These are phyloP conservation scores for Cercophora samala DNA, from an alignment of 495 filamentous ascomycete species.

Conservation along the genomic window DNA sequence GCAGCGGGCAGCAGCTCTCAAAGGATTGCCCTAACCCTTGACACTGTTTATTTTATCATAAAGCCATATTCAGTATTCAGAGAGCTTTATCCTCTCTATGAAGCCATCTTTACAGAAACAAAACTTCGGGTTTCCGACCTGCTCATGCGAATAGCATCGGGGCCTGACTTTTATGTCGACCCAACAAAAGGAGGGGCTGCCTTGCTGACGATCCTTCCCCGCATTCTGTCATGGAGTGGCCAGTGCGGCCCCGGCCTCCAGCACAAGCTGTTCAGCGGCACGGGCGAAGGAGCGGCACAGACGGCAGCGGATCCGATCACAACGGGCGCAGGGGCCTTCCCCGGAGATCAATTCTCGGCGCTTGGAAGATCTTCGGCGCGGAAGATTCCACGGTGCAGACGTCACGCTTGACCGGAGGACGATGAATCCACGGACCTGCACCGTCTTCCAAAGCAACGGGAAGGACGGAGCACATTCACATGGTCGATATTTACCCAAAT, in stretches of 20 bases:
- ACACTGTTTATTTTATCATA: no score
- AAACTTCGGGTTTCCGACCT: not conserved
- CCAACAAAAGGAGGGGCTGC: not conserved
- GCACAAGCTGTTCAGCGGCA: not conserved
- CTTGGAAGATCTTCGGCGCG: not conserved
- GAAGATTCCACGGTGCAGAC: not conserved
- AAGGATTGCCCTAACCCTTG: no score
- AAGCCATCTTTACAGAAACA: not conserved
- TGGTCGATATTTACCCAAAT: not conserved
- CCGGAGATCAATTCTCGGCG: not conserved
- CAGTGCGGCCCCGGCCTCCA: not conserved
- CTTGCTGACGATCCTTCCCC: not conserved
- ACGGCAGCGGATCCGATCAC: not conserved
- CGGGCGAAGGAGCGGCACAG: not conserved
- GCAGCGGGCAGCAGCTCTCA: no score
- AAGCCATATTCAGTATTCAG: no score
- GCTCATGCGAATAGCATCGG: not conserved
- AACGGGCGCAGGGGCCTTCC: not conserved
- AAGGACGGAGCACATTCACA: not conserved
- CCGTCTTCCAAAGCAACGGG: not conserved
- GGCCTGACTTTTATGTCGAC: not conserved
- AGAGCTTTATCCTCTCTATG: not conserved
- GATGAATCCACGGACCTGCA: no score
- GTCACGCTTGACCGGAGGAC: not conserved
- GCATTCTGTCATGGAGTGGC: not conserved